Evolutionary conservation across 2,329 filamentous ascomycete genomes (phyloP).

Genomic region (Aurifilum marmelostoma): DNA sequence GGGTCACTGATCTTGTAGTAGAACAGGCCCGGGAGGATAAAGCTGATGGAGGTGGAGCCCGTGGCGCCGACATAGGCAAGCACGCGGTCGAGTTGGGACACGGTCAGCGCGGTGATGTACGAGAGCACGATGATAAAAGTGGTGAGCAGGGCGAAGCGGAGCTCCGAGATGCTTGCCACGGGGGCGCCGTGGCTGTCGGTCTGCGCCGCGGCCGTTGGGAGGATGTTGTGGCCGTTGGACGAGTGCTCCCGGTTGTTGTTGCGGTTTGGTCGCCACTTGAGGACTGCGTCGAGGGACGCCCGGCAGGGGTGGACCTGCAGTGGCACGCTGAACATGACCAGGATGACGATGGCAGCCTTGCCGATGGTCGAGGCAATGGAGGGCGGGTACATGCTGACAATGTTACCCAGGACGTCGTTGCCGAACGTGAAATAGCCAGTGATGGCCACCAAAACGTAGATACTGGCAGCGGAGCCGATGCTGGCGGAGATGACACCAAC

Average conservation of each 20-base stretch:
- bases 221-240: slow-evolving; percentile 48
- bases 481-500: slow-evolving; percentile 79
- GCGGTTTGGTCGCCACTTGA: slow-evolving; percentile 79
- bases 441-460: slow-evolving; percentile 90
- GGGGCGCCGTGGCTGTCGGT: slow-evolving; percentile 56
- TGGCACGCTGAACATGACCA: slow-evolving; percentile 96
- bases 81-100: slow-evolving; percentile 86
- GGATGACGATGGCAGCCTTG: slow-evolving; percentile 90
- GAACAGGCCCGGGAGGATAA: slow-evolving; percentile 93
- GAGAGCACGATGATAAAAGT: slow-evolving; percentile 82
- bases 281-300: slow-evolving; percentile 91
- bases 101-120: slow-evolving; percentile 88
- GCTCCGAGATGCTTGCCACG: slow-evolving; percentile 73
- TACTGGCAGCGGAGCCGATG: slow-evolving; percentile 82
- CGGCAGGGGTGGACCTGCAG: slow-evolving; percentile 95
- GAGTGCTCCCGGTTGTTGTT: slow-evolving; percentile 46
- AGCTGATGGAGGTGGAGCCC: slow-evolving; percentile 92
- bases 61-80: slow-evolving; percentile 95
- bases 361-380: slow-evolving; percentile 87
- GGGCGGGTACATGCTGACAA: slow-evolving; percentile 85
- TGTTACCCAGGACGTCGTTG: slow-evolving; percentile 86
- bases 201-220: slow-evolving; percentile 40
- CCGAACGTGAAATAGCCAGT: slow-evolving; percentile 97
- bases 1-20: slow-evolving; percentile 98
- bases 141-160: slow-evolving; percentile 87